Evolutionary conservation across 495 filamentous ascomycete genomes (phyloP), one percentile per base, ranked within the genome.

Genomic region (Apodospora peruviana): DNA sequence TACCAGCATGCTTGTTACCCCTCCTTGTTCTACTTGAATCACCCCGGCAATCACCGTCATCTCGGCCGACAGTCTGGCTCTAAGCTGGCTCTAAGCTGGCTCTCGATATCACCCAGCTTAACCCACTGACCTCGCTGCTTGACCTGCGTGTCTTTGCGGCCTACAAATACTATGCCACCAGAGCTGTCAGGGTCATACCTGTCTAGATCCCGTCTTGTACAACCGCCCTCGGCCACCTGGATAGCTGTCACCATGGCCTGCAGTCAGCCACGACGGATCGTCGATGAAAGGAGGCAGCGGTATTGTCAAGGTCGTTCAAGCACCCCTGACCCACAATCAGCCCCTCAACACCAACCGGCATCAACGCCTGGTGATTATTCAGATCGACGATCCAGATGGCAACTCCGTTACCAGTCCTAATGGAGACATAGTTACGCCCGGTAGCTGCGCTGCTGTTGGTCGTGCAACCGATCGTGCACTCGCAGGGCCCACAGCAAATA

Each of bases 401-500:
- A 5, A 50, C 52, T 0, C 59, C 56, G 24, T 57, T 62, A 4
- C 56, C 59, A 2, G 50, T 44, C 1, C 59, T 52, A 27, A 59
- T 59, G 1, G 57, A 47, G 36, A 57, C 52, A 32, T 53, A 53
- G 34, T 58, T 67, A 58, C 21, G 61, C 52, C 68, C 72, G 1
- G 62, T 70, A 3, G 71, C 68, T 17, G 68, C 64, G 46, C 61
- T 68, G 48, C 62, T 67, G 39, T 75, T 75, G 11, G 72, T 52
- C 4, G 71, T 75, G 38, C 71, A 76, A 52, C 69, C 40, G 62
- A 64, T 23, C 14, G 75, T 70, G 41, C 73, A 74, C 50, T 82
- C 78, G 1, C 68, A 73, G 1, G 78, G 78, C 2, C 78, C 78
- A 42, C 81, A 81, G 4, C 69, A 70, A 24, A 78, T 78, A 46